phyloP scores from a whole-genome alignment of 352 stramenopile species.

The Globisporangium emineosum region DNA sequence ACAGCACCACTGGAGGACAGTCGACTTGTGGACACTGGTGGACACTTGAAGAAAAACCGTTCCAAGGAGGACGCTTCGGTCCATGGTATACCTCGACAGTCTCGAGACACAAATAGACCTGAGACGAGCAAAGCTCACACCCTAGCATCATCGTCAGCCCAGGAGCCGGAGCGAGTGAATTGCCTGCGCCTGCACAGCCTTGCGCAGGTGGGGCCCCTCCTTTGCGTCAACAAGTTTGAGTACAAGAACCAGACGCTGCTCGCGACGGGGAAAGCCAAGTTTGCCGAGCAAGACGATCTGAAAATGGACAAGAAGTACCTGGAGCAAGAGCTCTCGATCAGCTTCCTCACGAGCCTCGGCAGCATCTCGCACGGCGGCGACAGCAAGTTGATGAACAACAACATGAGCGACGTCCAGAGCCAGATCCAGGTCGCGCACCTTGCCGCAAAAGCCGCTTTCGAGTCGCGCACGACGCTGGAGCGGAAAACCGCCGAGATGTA shows the following conservation, averaged over 20 bases:
- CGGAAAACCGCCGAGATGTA: conserved; percentile 60
- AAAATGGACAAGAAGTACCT: conserved; percentile 63
- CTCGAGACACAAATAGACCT: not conserved
- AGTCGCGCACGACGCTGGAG: conserved; percentile 38
- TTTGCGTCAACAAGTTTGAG: conserved; percentile 35
- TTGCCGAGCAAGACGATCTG: conserved; percentile 41
- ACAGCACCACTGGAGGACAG: not conserved
- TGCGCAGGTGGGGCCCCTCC: conserved; percentile 34
- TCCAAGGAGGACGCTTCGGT: not conserved
- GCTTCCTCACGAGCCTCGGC: conserved; percentile 25
- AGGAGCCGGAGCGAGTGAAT: not conserved
- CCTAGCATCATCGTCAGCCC: not conserved
- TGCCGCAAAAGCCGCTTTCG: conserved; percentile 34
- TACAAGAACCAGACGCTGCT: conserved; percentile 18
- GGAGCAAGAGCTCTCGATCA: conserved; percentile 51
- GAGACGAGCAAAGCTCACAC: not conserved
- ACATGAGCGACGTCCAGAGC: conserved; percentile 28
- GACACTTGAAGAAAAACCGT: not conserved
- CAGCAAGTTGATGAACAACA: conserved; percentile 10
- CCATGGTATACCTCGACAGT: not conserved
- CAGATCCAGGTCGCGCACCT: conserved; percentile 40
- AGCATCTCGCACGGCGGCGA: not conserved
- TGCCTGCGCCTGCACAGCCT: conserved; percentile 42
- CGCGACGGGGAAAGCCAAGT: conserved; percentile 18
- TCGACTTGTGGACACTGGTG: not conserved